Evolutionary conservation across 495 filamentous ascomycete species (phyloP), one percentile per base, ranked within the genome.

Genomic region (Aspergillus bridgeri): DNA sequence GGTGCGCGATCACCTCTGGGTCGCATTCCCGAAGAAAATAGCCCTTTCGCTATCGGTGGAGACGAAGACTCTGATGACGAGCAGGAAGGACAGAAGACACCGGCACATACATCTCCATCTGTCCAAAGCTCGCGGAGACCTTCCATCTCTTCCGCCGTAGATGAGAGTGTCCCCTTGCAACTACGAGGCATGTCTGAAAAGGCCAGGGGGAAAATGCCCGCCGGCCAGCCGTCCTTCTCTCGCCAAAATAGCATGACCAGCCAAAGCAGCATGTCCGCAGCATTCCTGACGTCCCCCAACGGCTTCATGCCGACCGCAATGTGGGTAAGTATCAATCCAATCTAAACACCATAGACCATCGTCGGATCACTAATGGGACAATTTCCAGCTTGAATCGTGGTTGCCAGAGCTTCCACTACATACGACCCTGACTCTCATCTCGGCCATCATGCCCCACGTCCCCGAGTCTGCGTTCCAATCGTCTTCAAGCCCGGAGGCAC

Each of bases 181-280:
- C 68, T 95, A n/a, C 84, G 91, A 48, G 93, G 91, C 48, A 99
- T 98, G 91, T 96, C 93, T 9, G 94, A 99, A 70, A 99, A 98
- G 67, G 95, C 94, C 23, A 79, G 94, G 49, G 94, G 94, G 7
- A 99, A 99, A 69, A 90, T 94, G 84, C 95, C 95, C n/a, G 91
- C 89, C 9, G 88, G 90, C 3, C 81, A 89, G 42, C 80, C 82
- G 9, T 83, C 82, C 17, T 97, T 98, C 68, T 96, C 92, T 3
- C 80, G 95, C 7, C 94, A 97, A 66, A 94, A 92, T 65, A 96
- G 91, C 70, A 92, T 86, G 48, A 89, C 91, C 9, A 96, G 90
- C 62, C 80, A 97, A 38, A 81, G 75, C 52, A 88, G 86, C 70
- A 79, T 89, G 65, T 79, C 83, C 52, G 79, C 81, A 50, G 67